Conservation (phyloP, 495 filamentous ascomycete genomes). For the Tuber calosporum region DNA sequence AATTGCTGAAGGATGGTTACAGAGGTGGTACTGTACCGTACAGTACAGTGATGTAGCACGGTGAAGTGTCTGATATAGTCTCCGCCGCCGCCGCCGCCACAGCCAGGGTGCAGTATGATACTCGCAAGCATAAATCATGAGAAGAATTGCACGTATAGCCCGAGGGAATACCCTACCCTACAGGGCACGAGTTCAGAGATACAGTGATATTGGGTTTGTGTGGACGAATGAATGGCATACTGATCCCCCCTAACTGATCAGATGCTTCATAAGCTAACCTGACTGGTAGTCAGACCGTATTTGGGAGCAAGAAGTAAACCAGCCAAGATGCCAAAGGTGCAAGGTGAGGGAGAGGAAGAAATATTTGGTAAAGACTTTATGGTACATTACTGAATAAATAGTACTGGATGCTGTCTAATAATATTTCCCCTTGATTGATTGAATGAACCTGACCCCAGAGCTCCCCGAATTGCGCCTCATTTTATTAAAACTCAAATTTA, state of each 20-base stretch:
- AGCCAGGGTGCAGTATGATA: neutral
- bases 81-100: neutral
- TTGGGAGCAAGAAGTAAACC: neutral
- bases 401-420: neutral
- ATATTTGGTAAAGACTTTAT: neutral
- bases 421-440: slow-evolving; percentile 1
- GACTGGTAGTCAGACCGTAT: neutral
- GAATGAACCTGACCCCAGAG: neutral
- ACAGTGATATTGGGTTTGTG: neutral
- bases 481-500: slow-evolving; percentile 6
- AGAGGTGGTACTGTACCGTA: neutral
- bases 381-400: neutral
- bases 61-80: neutral
- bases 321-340: neutral
- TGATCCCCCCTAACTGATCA: neutral
- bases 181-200: neutral
- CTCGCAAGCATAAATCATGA: neutral
- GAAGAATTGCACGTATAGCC: neutral
- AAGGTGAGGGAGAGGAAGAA: neutral
- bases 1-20: neutral
- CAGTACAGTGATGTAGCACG: neutral
- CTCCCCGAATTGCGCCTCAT: neutral
- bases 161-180: neutral
- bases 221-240: neutral
- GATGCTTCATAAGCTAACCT: neutral